Base-by-base conservation (phyloP, 2,329 filamentous ascomycete species). In the Mycosphaerelloides madeirae region DNA sequence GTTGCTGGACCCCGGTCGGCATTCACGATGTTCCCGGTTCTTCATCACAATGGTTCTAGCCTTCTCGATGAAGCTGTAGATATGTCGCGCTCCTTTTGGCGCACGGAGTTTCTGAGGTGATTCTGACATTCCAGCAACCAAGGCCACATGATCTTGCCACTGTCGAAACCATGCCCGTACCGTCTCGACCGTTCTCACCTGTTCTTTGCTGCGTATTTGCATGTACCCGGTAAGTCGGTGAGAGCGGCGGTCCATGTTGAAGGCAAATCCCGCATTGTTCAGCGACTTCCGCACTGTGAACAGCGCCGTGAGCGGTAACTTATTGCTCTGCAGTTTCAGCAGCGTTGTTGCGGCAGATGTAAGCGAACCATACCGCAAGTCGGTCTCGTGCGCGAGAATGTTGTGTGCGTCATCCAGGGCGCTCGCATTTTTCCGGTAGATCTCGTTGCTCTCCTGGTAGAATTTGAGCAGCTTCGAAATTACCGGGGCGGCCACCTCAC, bases 271-370 rank as follows among this genome's bases (percentile, higher is more conserved):
- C 47, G 81, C 75, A 31, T 74, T 70, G 18, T 74, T 63, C 6
- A 91, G 61, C 7, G 82, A 76, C 44, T 78, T 78, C 53, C 88
- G 83, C 6, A 89, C 79, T 3, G 86, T 85, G 56, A 87, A 85
- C 4, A 88, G 65, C 7, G 76, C 61, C 13, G 55, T 46, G 12
- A 53, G 34, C n/a, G 60, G 44, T 11, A 64, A 16, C 63, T 60
- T 1, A 22, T 59, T 47, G 12, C 58, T 42, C 11, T 49, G 51
- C 53, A 53, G 42, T 11, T 58, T 56, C 43, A 72, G 60, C 18
- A 78, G 56, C 6, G 58, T 65, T 28, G 65, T 62, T 1, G 75
- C 68, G 33, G 77, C 72, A 14, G 72, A 67, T 1, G 65, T 54
- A 19, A 78, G 59, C 5, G 67, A 74, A 56, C 74, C 71, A 57